These are phyloP conservation scores for Diplogelasinospora grovesii DNA, from an alignment of 495 filamentous ascomycete species.

Conservation along the genomic window DNA sequence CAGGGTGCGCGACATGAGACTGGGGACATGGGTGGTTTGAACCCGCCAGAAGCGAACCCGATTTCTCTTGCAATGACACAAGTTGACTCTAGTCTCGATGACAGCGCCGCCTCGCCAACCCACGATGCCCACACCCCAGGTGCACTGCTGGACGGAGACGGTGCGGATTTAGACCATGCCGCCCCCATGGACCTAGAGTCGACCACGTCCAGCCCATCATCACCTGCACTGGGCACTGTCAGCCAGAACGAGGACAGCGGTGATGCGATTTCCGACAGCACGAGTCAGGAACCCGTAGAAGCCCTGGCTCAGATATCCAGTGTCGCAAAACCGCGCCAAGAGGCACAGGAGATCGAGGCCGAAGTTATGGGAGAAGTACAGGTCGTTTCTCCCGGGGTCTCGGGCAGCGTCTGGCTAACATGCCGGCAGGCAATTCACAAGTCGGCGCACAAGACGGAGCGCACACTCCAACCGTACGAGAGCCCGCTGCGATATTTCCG, in stretches of 20 bases:
- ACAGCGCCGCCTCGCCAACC: too few species aligned
- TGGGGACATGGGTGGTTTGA: too few species aligned
- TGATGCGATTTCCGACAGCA: neutral
- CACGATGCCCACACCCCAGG: neutral
- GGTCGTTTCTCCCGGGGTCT: slow-evolving; percentile 18
- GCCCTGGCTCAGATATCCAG: slow-evolving; percentile 22
- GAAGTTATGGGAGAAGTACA: slow-evolving; percentile 29
- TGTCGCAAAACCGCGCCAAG: slow-evolving; percentile 19
- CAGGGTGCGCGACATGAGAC: neutral
- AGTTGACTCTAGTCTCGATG: too few species aligned
- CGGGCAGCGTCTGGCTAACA: slow-evolving; percentile 11
- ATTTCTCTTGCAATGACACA: too few species aligned
- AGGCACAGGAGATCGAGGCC: slow-evolving; percentile 19
- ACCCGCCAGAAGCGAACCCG: neutral
- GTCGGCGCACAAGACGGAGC: slow-evolving; percentile 2
- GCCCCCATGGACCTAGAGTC: slow-evolving; percentile 24
- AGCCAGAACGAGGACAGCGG: too few species aligned
- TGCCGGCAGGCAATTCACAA: slow-evolving; percentile 6
- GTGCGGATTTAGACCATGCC: slow-evolving; percentile 17
- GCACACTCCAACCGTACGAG: slow-evolving; percentile 62
- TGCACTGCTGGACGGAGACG: neutral
- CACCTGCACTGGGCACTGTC: too few species aligned
- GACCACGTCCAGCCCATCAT: slow-evolving; percentile 12
- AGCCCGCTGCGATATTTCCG: slow-evolving; percentile 79
- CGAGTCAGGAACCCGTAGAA: slow-evolving; percentile 1